phyloP scores from a whole-genome alignment of 2,329 filamentous ascomycete genomes.

The Sarocladiaceae sp. region DNA sequence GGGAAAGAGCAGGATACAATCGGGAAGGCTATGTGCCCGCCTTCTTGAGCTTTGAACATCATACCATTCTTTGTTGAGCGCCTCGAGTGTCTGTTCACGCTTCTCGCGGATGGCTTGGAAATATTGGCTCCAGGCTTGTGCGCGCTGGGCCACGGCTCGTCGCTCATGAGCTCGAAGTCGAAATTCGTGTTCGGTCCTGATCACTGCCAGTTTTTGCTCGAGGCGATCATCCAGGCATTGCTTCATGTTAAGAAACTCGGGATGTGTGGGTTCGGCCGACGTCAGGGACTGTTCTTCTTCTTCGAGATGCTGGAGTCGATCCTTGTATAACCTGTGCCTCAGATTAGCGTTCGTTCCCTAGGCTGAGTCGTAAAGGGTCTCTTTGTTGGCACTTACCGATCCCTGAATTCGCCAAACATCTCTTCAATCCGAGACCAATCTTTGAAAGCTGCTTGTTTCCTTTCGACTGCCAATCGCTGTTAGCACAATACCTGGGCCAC shows the following conservation, averaged over 20 bases:
- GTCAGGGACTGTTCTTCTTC: slow-evolving; percentile 57
- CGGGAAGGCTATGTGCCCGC: slow-evolving; percentile 70
- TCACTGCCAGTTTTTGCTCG: slow-evolving; percentile 71
- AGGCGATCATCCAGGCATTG: slow-evolving; percentile 77
- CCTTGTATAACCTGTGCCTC: slow-evolving; percentile 69
- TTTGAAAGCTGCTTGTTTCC: slow-evolving; percentile 73
- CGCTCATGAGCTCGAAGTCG: slow-evolving; percentile 67
- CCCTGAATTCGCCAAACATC: slow-evolving; percentile 80
- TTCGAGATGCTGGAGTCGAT: slow-evolving; percentile 77
- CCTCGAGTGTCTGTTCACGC: slow-evolving; percentile 71
- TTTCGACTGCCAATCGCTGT: slow-evolving; percentile 51
- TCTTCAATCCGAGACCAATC: slow-evolving; percentile 76
- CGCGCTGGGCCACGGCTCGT: slow-evolving; percentile 72
- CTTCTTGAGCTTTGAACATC: slow-evolving; percentile 86
- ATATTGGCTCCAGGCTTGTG: slow-evolving; percentile 84
- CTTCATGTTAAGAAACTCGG: slow-evolving; percentile 86
- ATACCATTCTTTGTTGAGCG: slow-evolving; percentile 84
- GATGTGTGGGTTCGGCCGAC: slow-evolving; percentile 65
- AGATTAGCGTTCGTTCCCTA: slow-evolving; percentile 16
- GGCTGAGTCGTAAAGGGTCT: not conserved
- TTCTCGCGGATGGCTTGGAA: slow-evolving; percentile 80
- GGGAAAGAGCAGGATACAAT: slow-evolving; percentile 77
- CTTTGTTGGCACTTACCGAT: slow-evolving; percentile 47
- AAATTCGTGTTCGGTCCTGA: slow-evolving; percentile 66
- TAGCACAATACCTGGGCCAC: too few relatives aligned